Percentiles rank a stretch among this genome's conserved stretches.
Evolutionary conservation across 768 basidiomycete species (phyloP).

Genomic region (Leucogyrophana mollusca): DNA sequence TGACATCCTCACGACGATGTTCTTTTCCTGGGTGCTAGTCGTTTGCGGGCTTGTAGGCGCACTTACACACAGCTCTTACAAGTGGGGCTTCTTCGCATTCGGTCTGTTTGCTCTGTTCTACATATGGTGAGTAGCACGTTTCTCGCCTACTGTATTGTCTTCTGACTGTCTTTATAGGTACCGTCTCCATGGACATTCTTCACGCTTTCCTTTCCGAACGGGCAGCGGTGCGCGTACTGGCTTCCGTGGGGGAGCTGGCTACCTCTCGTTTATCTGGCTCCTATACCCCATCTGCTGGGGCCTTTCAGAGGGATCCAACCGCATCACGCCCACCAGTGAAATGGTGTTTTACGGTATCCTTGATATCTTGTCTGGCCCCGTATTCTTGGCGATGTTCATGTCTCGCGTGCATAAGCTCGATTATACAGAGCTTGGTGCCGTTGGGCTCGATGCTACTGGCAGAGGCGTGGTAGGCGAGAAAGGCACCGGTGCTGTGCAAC

Average conservation of each 20-base stretch:
- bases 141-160: not conserved
- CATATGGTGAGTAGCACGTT: constrained; percentile 40
- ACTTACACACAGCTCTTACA: constrained; percentile 49
- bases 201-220: constrained; percentile 23
- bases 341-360: constrained; percentile 57
- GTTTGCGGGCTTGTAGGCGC: constrained; percentile 48
- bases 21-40: constrained; percentile 46
- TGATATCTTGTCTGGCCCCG: constrained; percentile 35
- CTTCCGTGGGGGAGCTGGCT: constrained; percentile 35
- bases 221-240: constrained; percentile 19
- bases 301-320: constrained; percentile 49
- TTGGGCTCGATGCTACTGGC: constrained; percentile 9
- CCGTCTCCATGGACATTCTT: constrained; percentile 25
- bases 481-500: not conserved
- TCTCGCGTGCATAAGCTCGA: constrained; percentile 5
- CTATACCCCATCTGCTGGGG: constrained; percentile 62
- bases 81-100: constrained; percentile 51
- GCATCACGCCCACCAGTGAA: constrained; percentile 48
- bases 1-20: constrained; percentile 38
- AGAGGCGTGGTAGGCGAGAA: constrained; percentile 3
- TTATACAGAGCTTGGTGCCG: not conserved
- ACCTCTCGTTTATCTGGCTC: constrained; percentile 54
- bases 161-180: constrained; percentile 19
- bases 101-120: constrained; percentile 47
- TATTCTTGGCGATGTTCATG: constrained; percentile 36